A percentile compares a stretch with the other conserved stretches of the same genome.
phyloP scores from a whole-genome alignment of 169 alveolate species.

The Pseudocohnilembus persalinus region DNA sequence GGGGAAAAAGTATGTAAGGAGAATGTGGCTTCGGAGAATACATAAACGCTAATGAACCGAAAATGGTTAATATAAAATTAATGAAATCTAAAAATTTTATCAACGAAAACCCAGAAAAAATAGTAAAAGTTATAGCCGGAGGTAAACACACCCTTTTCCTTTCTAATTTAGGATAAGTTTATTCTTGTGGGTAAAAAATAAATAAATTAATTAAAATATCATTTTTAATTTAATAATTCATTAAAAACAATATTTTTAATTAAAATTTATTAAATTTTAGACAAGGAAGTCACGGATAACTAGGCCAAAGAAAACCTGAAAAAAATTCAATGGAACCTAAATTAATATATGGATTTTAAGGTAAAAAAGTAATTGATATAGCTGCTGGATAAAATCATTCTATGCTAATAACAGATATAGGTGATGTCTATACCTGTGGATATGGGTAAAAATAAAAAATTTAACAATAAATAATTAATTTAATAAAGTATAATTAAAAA shows the following conservation, averaged over 20 bases:
- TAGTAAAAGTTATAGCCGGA: slow-evolving; percentile 50
- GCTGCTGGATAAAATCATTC: slow-evolving; percentile 89
- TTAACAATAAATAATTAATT: background rate
- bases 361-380: slow-evolving; percentile 55
- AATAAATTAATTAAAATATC: background rate
- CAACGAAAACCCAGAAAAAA: slow-evolving; percentile 13
- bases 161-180: slow-evolving; percentile 73
- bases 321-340: slow-evolving; percentile 69
- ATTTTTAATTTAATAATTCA: too few species aligned
- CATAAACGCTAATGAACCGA: slow-evolving; percentile 62
- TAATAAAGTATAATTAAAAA: background rate
- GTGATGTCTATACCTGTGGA: slow-evolving; percentile 81
- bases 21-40: slow-evolving; percentile 85
- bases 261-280: too few species aligned
- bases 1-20: slow-evolving; percentile 84
- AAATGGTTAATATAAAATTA: slow-evolving; percentile 58
- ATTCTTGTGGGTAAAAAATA: slow-evolving; percentile 73
- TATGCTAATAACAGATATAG: slow-evolving; percentile 64
- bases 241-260: too few species aligned
- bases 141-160: slow-evolving; percentile 84
- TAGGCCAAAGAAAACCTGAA: slow-evolving; percentile 73
- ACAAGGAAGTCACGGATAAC: slow-evolving; percentile 63
- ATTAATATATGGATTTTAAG: slow-evolving; percentile 64
- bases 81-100: slow-evolving; percentile 39
- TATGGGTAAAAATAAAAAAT: slow-evolving; percentile 67